Conservation (phyloP, 768 basidiomycete genomes). For the Pulveroboletus ravenelii region DNA sequence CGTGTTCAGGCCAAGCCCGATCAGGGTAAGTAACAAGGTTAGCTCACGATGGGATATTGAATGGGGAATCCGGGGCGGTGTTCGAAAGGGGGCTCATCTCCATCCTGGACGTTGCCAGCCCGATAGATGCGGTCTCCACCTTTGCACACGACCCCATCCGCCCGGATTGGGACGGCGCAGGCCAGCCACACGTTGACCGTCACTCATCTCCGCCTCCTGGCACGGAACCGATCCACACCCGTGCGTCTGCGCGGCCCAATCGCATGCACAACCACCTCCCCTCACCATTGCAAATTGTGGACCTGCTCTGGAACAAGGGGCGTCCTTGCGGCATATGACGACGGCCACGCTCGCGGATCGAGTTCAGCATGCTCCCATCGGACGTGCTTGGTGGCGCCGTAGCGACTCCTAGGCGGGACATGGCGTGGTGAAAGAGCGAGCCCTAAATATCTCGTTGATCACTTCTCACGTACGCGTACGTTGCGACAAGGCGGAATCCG, state of each 20-base stretch:
- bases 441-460: conserved; percentile 14
- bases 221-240: conserved; percentile 15
- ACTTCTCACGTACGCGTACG: conserved; percentile 20
- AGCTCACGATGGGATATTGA: conserved; percentile 18
- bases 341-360: conserved; percentile 20
- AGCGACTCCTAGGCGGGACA: conserved; percentile 8
- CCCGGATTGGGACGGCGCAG: conserved; percentile 19
- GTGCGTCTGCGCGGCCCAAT: background rate
- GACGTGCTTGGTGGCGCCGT: conserved; percentile 21
- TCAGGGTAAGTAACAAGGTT: conserved; percentile 31
- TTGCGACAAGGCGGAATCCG: conserved; percentile 14
- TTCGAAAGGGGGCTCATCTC: conserved; percentile 10
- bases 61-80: conserved; percentile 19
- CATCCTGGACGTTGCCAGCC: conserved; percentile 7
- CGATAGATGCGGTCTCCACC: conserved; percentile 13
- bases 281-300: conserved; percentile 21
- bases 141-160: conserved; percentile 9
- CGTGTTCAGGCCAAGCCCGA: conserved; percentile 11
- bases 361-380: conserved; percentile 11
- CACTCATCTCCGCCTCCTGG: conserved; percentile 23
- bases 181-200: background rate
- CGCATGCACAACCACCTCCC: background rate
- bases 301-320: conserved; percentile 1
- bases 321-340: background rate
- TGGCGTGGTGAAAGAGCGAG: conserved; percentile 12